Evolutionary conservation across 352 stramenopile species (phyloP), one percentile per base, ranked within the genome.

Genomic region (Phytophthora citricola): DNA sequence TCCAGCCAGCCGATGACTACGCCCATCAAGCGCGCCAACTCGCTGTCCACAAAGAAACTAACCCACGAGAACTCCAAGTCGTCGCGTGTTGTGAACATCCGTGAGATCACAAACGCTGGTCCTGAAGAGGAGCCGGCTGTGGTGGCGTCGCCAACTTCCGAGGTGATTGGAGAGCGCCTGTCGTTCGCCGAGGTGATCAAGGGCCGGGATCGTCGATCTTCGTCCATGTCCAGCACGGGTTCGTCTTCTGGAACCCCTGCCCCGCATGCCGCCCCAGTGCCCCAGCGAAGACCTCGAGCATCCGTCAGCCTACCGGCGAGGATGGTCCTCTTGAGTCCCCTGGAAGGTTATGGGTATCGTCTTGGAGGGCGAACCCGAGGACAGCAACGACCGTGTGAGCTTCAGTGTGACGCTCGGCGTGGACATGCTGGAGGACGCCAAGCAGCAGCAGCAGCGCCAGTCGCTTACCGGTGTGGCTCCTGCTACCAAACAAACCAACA

Each of bases 321-420:
- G 87, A 95, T 48, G 87, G 87, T 10, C 80, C 81, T 27, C 75
- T 94, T 22, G 69, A 73, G 24, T 81, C 82, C 29, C 87, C 87
- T 17, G 87, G 74, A 17, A 90, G 66, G 81, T 95, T 47, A 95
- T 95, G 85, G 86, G 87, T 5, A 76, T 93, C 29, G 74, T 92
- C 38, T 54, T 84, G 12, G 77, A 90, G 27, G 75, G 81, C 15
- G 81, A 91, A 20, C 73, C 76, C 17, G 73, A 86, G 44, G 80
- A 90, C 46, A 81, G 48, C 38, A 69, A 41, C 17, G 73, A 92
- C 61, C 81, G 82, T 51, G 86, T 94, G 65, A 93, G 86, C 70
- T 95, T 94, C 61, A 91, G 85, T 57, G 86, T 95, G 31, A 95
- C 87, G 52, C 80, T 95, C 12, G 80, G 76, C 51, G 71, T 90